These are phyloP conservation scores for Pseudogymnoascus sp. DNA, from an alignment of 2,329 filamentous ascomycete genomes.

Conservation along the genomic window DNA sequence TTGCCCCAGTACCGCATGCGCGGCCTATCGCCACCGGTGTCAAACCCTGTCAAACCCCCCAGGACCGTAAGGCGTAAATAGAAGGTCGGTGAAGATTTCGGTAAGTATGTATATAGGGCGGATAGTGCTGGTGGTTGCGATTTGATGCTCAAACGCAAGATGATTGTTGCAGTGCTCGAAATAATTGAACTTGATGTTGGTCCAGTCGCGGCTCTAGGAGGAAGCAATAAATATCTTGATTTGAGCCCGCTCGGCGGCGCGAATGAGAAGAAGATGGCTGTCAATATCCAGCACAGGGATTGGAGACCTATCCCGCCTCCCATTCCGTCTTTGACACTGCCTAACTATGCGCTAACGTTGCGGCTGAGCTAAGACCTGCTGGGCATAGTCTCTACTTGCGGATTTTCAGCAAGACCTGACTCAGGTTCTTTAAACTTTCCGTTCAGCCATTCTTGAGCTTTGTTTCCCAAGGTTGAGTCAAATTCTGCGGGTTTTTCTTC, in stretches of 20 bases:
- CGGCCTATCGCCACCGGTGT: neutral
- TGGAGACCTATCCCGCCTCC: neutral
- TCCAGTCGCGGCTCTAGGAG: conserved; percentile 30
- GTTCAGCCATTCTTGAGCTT: too few relatives aligned
- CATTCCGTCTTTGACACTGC: too few relatives aligned
- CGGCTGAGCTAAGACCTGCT: too few relatives aligned
- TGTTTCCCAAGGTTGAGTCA: too few relatives aligned
- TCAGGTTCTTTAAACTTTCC: too few relatives aligned
- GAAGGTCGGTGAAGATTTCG: conserved; percentile 23
- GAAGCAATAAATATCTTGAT: conserved; percentile 25
- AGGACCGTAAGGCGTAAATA: neutral
- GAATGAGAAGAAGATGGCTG: conserved; percentile 29
- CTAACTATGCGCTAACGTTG: too few relatives aligned
- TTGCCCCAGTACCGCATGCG: neutral
- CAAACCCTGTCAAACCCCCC: conserved; percentile 2
- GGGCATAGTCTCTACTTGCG: too few relatives aligned
- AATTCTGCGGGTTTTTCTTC: too few relatives aligned
- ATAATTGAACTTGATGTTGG: conserved; percentile 22
- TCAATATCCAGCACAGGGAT: conserved; percentile 25
- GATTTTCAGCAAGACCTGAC: too few relatives aligned
- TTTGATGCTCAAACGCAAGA: conserved; percentile 27
- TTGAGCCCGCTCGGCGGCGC: conserved; percentile 29
- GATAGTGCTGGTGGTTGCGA: conserved; percentile 22
- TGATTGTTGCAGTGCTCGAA: conserved; percentile 28
- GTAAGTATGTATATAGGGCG: conserved; percentile 27